These are phyloP conservation scores for Monosporascus sp. DNA, from an alignment of 2,329 filamentous ascomycete species.

Conservation along the genomic window DNA sequence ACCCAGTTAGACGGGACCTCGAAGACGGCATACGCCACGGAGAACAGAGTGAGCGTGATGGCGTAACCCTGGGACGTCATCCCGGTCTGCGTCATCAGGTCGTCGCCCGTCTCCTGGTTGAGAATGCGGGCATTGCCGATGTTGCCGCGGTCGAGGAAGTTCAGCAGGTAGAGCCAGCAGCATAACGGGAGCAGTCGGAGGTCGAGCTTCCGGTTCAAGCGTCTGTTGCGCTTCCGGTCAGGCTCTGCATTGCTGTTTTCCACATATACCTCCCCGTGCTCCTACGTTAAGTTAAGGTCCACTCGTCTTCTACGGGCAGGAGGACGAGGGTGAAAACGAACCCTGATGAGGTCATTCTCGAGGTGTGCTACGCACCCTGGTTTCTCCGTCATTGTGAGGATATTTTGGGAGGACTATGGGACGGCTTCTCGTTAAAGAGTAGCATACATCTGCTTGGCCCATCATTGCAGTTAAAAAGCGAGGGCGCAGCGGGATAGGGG, in stretches of 20 bases:
- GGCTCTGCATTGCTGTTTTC: conserved; percentile 6
- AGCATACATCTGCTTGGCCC: too few relatives aligned
- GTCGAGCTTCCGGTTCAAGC: conserved; percentile 24
- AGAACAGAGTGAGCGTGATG: conserved; percentile 53
- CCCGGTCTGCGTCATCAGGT: conserved; percentile 34
- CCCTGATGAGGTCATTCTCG: conserved; percentile 5
- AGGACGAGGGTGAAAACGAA: neutral
- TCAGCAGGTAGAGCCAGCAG: conserved; percentile 51
- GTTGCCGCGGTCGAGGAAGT: conserved; percentile 52
- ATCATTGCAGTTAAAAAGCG: neutral
- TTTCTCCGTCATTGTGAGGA: conserved; percentile 6
- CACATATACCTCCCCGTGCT: neutral
- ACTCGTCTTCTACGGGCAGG: neutral
- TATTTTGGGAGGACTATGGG: neutral
- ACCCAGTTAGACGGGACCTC: conserved; percentile 59
- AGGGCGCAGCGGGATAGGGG: neutral
- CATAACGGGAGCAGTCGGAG: conserved; percentile 37
- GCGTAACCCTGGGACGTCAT: conserved; percentile 51
- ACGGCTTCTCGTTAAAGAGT: neutral
- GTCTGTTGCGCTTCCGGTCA: conserved; percentile 12
- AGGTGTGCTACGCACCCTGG: conserved; percentile 6
- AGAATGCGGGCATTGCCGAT: conserved; percentile 43
- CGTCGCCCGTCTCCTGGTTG: conserved; percentile 24
- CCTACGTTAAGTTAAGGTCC: neutral
- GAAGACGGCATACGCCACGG: conserved; percentile 60